These are phyloP conservation scores for Stephania cephalantha DNA, from an alignment of 164 flowering plant species.

Conservation along the genomic window DNA sequence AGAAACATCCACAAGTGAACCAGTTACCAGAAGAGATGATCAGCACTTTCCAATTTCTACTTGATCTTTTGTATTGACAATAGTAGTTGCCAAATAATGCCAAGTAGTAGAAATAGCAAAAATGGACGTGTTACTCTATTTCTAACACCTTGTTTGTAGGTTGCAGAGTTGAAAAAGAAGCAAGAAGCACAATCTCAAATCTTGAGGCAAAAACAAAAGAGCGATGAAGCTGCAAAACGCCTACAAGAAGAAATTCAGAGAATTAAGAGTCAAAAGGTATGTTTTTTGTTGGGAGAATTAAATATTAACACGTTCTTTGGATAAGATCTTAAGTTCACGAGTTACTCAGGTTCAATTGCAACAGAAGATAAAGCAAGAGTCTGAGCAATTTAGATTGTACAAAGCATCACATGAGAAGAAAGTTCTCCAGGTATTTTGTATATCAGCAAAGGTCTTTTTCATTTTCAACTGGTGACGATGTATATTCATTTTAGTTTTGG, in stretches of 20 bases:
- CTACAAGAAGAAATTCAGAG: conserved; percentile 97
- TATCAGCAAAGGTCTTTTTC: background rate
- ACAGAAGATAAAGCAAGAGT: conserved; percentile 96
- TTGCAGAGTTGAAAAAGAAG: conserved; percentile 86
- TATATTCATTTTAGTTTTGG: background rate
- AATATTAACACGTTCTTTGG: background rate
- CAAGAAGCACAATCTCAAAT: conserved; percentile 97
- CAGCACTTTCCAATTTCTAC: too few relatives aligned
- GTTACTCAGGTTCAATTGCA: conserved; percentile 78
- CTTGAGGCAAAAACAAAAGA: conserved; percentile 87
- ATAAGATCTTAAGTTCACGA: background rate
- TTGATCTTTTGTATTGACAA: too few relatives aligned
- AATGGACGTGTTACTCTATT: too few relatives aligned
- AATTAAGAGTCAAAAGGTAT: conserved; percentile 89
- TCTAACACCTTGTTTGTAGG: conserved; percentile 35
- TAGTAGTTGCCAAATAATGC: too few relatives aligned
- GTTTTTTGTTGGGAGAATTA: conserved; percentile 5
- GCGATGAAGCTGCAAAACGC: conserved; percentile 91
- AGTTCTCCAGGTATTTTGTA: conserved; percentile 76
- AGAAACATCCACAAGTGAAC: too few relatives aligned
- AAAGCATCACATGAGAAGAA: conserved; percentile 93
- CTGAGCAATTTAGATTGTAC: conserved; percentile 93
- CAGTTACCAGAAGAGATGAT: too few relatives aligned
- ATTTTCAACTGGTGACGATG: background rate
- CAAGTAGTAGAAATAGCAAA: too few relatives aligned